phyloP scores from a whole-genome alignment of 2,329 filamentous ascomycete genomes.

The Epicoccum sorghinum region DNA sequence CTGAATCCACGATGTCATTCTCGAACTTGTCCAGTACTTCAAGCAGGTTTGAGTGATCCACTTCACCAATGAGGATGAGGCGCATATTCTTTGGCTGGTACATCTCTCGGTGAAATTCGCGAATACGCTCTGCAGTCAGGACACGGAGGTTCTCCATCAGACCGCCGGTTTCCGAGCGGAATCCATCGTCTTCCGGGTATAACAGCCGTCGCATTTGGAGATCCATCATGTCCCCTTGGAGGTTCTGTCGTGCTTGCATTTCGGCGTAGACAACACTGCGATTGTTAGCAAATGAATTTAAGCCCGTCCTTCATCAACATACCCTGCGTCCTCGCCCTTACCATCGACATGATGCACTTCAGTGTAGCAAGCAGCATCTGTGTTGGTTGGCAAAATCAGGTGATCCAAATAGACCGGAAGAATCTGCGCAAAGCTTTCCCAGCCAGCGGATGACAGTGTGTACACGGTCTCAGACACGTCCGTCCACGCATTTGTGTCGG shows the following conservation, averaged over 20 bases:
- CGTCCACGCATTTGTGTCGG: conserved; percentile 95
- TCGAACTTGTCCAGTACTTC: conserved; percentile 87
- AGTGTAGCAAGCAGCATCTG: conserved; percentile 89
- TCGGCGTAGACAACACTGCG: conserved; percentile 90
- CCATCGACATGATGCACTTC: conserved; percentile 97
- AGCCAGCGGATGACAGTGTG: conserved; percentile 91
- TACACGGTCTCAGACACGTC: conserved; percentile 96
- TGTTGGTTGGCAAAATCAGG: conserved; percentile 86
- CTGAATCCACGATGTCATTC: conserved; percentile 79
- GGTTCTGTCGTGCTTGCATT: conserved; percentile 95
- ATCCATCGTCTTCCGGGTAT: conserved; percentile 89
- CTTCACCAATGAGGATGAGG: conserved; percentile 87
- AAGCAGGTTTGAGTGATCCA: conserved; percentile 81
- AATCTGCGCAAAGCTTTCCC: conserved; percentile 95
- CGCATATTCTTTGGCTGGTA: conserved; percentile 97
- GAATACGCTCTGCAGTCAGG: conserved; percentile 85
- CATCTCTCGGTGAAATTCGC: conserved; percentile 95
- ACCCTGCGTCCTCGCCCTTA: conserved; percentile 85
- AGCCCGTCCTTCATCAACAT: not conserved
- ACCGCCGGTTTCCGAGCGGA: conserved; percentile 96
- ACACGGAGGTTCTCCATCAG: conserved; percentile 91
- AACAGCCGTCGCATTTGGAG: conserved; percentile 77
- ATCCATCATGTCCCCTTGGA: conserved; percentile 84
- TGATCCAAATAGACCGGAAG: conserved; percentile 95
- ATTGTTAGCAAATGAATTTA: conserved; percentile 14